A percentile compares a stretch with the other conserved stretches of the same genome.
Evolutionary conservation across 768 basidiomycete species (phyloP).

Genomic region (Termitomyces heimii): DNA sequence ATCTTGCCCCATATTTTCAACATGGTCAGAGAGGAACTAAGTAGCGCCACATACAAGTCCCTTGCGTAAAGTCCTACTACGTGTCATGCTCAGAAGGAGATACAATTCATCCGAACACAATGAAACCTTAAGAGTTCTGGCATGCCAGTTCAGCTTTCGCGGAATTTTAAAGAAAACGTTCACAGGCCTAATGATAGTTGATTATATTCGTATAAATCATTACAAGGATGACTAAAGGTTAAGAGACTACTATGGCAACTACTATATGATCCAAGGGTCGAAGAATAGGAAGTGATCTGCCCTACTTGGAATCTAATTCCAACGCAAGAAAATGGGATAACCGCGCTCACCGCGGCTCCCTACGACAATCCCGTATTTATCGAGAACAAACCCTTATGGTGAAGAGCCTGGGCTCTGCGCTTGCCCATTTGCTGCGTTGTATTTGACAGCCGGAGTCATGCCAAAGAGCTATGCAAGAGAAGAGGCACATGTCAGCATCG

Average conservation of each 20-base stretch:
- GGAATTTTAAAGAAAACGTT: neutral
- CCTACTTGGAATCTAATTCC: neutral
- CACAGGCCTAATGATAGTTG: neutral
- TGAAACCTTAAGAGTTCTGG: neutral
- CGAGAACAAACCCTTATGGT: neutral
- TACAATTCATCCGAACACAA: no score
- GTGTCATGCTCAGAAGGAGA: no score
- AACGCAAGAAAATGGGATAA: neutral
- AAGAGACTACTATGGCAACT: neutral
- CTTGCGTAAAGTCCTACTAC: no score
- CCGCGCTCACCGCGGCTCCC: neutral
- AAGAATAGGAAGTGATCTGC: neutral
- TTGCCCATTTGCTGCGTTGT: neutral
- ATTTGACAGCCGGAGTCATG: conserved; percentile 20
- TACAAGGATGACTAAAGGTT: neutral
- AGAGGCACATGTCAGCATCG: neutral
- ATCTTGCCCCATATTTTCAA: neutral
- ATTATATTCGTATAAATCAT: neutral
- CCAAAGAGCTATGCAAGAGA: conserved; percentile 27
- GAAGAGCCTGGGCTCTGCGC: neutral
- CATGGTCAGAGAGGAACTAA: neutral
- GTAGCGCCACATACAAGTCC: neutral
- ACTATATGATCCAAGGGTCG: neutral
- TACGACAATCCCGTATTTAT: neutral
- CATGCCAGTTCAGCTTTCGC: neutral